These are phyloP conservation scores for Amanita subjunquillea DNA, from an alignment of 768 basidiomycete genomes.

Conservation along the genomic window DNA sequence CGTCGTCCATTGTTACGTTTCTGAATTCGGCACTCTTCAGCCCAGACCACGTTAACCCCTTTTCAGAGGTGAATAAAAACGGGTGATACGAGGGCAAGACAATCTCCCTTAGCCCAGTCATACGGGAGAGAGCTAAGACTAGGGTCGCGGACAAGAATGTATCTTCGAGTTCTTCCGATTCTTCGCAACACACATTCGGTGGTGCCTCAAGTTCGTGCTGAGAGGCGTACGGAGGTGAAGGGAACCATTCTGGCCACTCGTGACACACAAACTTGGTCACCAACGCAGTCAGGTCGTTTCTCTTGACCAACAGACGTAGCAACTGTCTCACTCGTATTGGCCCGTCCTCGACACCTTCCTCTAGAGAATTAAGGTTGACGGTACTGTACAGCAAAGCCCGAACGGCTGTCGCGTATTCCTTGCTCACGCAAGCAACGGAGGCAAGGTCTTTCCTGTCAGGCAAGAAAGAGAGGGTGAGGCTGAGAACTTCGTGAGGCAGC, in stretches of 20 bases:
- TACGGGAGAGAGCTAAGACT: conserved; percentile 32
- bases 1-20: conserved; percentile 17
- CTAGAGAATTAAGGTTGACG: neutral
- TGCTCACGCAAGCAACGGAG: neutral
- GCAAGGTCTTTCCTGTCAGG: conserved; percentile 1
- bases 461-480: neutral
- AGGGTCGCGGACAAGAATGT: conserved; percentile 29
- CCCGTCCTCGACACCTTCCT: neutral
- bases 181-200: neutral
- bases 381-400: neutral
- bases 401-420: conserved; percentile 1
- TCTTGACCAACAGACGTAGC: neutral
- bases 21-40: conserved; percentile 29
- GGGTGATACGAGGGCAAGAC: conserved; percentile 32
- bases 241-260: conserved; percentile 32
- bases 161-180: conserved; percentile 8
- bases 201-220: neutral
- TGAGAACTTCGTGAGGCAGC: conserved; percentile 1
- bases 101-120: conserved; percentile 31
- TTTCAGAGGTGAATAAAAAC: conserved; percentile 22
- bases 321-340: neutral
- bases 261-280: conserved; percentile 29
- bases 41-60: neutral
- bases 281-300: conserved; percentile 26
- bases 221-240: conserved; percentile 7